A percentile compares a stretch with the other conserved stretches of the same genome.
Conservation (phyloP, 1,139 yeast species). For the Blastobotrys proliferans region DNA sequence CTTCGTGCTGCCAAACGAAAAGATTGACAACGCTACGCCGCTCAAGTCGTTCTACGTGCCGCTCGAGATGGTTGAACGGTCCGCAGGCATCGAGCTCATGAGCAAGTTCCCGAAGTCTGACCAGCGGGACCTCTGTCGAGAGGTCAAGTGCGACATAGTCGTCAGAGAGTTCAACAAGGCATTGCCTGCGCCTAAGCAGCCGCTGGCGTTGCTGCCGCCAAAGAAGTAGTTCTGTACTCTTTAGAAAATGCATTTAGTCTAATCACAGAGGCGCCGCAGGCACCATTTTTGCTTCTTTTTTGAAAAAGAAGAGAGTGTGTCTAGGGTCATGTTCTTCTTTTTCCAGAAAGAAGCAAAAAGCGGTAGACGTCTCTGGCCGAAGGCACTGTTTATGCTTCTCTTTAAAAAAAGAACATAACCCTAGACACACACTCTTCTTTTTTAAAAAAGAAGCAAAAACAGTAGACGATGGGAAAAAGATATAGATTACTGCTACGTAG, state of each 20-base stretch:
- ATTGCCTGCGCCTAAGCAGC: conserved; percentile 35
- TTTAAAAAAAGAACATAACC: too few species aligned
- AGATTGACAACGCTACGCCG: conserved; percentile 65
- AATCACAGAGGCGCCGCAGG: too few species aligned
- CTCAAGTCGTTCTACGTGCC: conserved; percentile 81
- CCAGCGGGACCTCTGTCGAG: conserved; percentile 69
- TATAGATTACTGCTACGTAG: too few species aligned
- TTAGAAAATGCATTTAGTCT: neutral
- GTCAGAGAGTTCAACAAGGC: conserved; percentile 72
- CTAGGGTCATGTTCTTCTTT: too few species aligned
- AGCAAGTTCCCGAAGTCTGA: conserved; percentile 59
- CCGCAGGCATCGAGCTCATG: conserved; percentile 79
- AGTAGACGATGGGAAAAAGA: too few species aligned
- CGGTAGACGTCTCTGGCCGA: too few species aligned
- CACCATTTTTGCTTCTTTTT: too few species aligned
- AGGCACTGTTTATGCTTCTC: too few species aligned
- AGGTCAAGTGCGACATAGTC: conserved; percentile 71
- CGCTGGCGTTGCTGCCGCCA: conserved; percentile 39
- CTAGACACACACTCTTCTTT: too few species aligned
- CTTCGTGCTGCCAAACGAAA: conserved; percentile 84
- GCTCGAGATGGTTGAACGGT: conserved; percentile 78
- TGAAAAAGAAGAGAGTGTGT: too few species aligned
- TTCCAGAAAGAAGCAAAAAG: too few species aligned
- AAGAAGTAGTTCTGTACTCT: conserved; percentile 18
- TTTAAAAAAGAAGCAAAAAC: too few species aligned